phyloP scores from a whole-genome alignment of 2,329 filamentous ascomycete species.

The Aspergillus sp. region DNA sequence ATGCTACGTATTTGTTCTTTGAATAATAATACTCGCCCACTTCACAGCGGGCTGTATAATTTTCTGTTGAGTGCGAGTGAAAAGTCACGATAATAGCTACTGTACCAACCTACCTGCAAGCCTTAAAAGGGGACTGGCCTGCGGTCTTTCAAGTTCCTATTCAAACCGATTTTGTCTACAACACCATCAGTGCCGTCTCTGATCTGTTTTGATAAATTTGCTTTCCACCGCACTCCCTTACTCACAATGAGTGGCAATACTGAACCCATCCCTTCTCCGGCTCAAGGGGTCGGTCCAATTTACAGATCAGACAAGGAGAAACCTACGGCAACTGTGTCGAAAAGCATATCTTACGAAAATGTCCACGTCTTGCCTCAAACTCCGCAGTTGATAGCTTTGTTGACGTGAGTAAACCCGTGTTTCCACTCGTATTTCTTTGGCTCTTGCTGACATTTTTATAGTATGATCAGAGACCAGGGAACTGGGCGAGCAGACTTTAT shows the following conservation, averaged over 20 bases:
- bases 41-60: background rate
- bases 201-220: background rate
- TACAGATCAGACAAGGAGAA: conserved; percentile 79
- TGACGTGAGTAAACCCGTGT: conserved; percentile 73
- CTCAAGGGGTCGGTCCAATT: conserved; percentile 75
- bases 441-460: conserved; percentile 44
- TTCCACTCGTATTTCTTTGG: background rate
- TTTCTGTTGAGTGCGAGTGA: background rate
- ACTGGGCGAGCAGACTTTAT: conserved; percentile 96
- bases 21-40: background rate
- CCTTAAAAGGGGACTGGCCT: background rate
- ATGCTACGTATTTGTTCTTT: background rate
- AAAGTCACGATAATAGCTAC: background rate
- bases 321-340: conserved; percentile 87
- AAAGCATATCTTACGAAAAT: conserved; percentile 78
- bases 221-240: background rate
- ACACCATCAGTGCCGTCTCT: background rate
- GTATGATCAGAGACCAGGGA: conserved; percentile 91
- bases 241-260: conserved; percentile 30
- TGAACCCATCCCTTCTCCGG: conserved; percentile 50
- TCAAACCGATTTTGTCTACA: background rate
- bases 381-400: conserved; percentile 91
- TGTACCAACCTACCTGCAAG: background rate
- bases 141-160: background rate
- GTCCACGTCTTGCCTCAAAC: conserved; percentile 91